Percentiles rank a stretch among this genome's conserved stretches.
Evolutionary conservation across 1,139 yeast species (phyloP).

Genomic region (Yamadazyma buinensis): DNA sequence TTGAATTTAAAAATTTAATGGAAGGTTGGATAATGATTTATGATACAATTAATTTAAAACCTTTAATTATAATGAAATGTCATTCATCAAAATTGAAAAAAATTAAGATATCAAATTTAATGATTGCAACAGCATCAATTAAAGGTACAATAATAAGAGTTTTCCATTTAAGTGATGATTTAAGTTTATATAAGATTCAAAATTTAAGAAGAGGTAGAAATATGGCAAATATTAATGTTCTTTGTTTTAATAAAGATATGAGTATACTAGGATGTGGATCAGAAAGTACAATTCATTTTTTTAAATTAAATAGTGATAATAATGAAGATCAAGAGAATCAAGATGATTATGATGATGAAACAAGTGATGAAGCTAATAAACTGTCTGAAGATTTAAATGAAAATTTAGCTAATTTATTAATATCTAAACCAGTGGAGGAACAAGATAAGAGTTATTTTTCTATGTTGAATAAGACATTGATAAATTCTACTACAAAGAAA

Average conservation of each 20-base stretch:
- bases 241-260: constrained; percentile 51
- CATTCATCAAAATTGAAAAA: constrained; percentile 52
- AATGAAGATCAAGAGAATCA: constrained; percentile 11
- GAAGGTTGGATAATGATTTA: constrained; percentile 49
- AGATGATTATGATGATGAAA: constrained; percentile 5
- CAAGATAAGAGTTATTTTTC: constrained; percentile 14
- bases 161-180: constrained; percentile 18
- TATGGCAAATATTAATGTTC: constrained; percentile 49
- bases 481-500: constrained; percentile 34
- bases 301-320: constrained; percentile 31
- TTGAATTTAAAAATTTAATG: constrained; percentile 9
- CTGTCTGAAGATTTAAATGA: constrained; percentile 42
- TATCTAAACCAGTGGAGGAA: constrained; percentile 22
- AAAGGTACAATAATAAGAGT: constrained; percentile 73
- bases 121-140: constrained; percentile 64
- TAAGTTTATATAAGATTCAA: constrained; percentile 28
- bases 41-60: constrained; percentile 55
- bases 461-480: constrained; percentile 19
- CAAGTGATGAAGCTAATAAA: constrained; percentile 10
- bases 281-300: constrained; percentile 66
- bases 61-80: constrained; percentile 56
- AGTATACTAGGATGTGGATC: constrained; percentile 62
- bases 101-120: constrained; percentile 41
- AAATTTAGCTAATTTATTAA: constrained; percentile 38
- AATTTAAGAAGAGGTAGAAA: constrained; percentile 73